Percentiles rank a stretch among this genome's conserved stretches.
Evolutionary conservation across 441 rosid genomes (phyloP).

Genomic region (Jatropha podagrica): DNA sequence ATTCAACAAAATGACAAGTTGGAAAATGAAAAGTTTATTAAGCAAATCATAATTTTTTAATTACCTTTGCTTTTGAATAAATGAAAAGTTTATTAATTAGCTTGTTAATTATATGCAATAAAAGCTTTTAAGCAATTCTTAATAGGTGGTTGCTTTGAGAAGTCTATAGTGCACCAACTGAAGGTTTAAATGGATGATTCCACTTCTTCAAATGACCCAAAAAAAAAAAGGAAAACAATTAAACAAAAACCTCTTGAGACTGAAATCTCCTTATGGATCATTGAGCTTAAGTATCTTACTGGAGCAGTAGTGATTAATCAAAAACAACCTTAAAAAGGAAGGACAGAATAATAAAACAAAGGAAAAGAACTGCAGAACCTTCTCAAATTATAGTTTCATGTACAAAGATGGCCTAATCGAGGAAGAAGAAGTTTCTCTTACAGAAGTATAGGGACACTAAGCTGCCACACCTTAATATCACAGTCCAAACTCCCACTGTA

Average conservation of each 20-base stretch:
- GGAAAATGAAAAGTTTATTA: too few species aligned
- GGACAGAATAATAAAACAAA: neutral
- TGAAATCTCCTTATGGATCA: neutral
- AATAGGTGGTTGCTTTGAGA: too few species aligned
- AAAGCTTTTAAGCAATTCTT: neutral
- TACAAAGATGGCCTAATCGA: slow-evolving; percentile 6
- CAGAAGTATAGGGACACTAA: slow-evolving; percentile 38
- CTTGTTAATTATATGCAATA: neutral
- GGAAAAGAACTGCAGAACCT: neutral
- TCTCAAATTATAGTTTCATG: neutral
- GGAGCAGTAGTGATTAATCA: neutral
- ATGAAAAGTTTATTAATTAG: neutral
- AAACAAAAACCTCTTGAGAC: neutral
- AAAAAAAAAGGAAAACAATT: neutral
- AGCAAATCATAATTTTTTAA: neutral
- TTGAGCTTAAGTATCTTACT: neutral
- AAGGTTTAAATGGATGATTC: neutral
- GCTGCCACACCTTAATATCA: slow-evolving; percentile 83
- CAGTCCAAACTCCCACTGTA: slow-evolving; percentile 90
- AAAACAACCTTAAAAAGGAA: neutral
- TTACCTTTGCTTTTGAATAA: neutral
- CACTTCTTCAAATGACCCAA: neutral
- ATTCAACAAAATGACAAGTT: slow-evolving; percentile 4
- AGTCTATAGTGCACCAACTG: neutral
- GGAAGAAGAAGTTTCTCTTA: slow-evolving; percentile 11